Evolutionary conservation across 225 moss, liverwort and hornwort genomes (phyloP), one percentile per base, ranked within the genome.

Genomic region (Rhytidiadelphus loreus): DNA sequence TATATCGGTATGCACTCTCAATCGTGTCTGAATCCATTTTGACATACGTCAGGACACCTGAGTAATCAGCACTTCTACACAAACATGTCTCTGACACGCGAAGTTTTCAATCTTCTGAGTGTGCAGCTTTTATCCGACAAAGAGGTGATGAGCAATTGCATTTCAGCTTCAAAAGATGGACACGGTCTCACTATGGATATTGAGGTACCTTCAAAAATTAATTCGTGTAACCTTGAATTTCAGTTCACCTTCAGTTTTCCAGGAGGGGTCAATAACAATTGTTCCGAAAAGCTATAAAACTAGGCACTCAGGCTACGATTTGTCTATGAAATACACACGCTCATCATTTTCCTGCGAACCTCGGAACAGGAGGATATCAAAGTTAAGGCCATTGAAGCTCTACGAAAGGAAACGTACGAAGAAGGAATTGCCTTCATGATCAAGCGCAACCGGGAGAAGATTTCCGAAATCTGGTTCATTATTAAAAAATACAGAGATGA

Each of bases 91-190:
- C 12, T 8, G 53, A 58, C 39, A 58, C 50, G 43, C 15, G 3
- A 66, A 70, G 20, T 50, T 48, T 55, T 77, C 63, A 66, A 76
- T 87, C 18, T 76, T 61, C 12, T 77, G 46, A 46, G 46, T 46
- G 13, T 85, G 82, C 91, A 96, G 96, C 87, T 96, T 62, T 88
- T 96, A 87, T 78, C 74, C 26, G 94, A 95, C 80, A 96, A 95
- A 88, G 95, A 96, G 71, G 91, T 91, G 65, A 90, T 96, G 80
- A 91, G 63, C 64, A 92, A 91, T 82, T 89, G 93, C 59, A 95
- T 95, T 89, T 92, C 93, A 90, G 93, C 96, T 32, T 96, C 96
- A 43, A 96, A 94, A 93, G 96, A 96, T 91, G 91, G 92, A 69
- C 96, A 96, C 29, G 95, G 94, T 25, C 93, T 96, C 59, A 86